These are phyloP conservation scores for Rhodotorula taiwanensis DNA, from an alignment of 768 basidiomycete genomes.

Conservation along the genomic window DNA sequence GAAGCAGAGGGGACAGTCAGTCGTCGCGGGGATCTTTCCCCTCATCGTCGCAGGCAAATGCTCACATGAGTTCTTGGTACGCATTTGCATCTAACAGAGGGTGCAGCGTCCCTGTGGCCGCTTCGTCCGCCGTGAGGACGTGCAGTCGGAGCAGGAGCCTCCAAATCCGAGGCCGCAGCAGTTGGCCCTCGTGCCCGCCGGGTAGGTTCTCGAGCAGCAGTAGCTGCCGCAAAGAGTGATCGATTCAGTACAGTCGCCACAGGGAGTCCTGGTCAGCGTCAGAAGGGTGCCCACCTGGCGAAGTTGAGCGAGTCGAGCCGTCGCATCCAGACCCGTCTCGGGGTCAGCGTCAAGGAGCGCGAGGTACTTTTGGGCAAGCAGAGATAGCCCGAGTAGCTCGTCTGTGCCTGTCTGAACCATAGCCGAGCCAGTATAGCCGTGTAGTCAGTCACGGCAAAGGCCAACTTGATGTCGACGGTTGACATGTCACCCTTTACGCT, in stretches of 20 bases:
- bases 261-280: rapidly evolving
- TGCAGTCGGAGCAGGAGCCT: slow-evolving; percentile 81
- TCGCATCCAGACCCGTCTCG: too few relatives aligned
- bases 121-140: slow-evolving; percentile 57
- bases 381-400: too few relatives aligned
- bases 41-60: too few relatives aligned
- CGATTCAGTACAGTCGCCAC: too few relatives aligned
- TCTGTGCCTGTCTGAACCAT: too few relatives aligned
- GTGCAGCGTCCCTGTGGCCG: slow-evolving; percentile 43
- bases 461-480: too few relatives aligned
- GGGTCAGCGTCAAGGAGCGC: not conserved
- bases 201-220: slow-evolving; percentile 22
- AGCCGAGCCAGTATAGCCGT: too few relatives aligned
- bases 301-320: slow-evolving; percentile 8
- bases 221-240: not conserved
- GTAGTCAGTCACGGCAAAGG: too few relatives aligned
- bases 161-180: slow-evolving; percentile 79
- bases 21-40: too few relatives aligned
- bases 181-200: slow-evolving; percentile 41
- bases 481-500: not conserved
- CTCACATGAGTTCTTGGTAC: slow-evolving; percentile 23
- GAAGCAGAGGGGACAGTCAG: not conserved
- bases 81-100: slow-evolving; percentile 19
- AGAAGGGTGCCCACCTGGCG: slow-evolving; percentile 3
- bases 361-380: not conserved